Evolutionary conservation across 257 asterid genomes (phyloP).

Genomic region (Gardenia jasminoides): DNA sequence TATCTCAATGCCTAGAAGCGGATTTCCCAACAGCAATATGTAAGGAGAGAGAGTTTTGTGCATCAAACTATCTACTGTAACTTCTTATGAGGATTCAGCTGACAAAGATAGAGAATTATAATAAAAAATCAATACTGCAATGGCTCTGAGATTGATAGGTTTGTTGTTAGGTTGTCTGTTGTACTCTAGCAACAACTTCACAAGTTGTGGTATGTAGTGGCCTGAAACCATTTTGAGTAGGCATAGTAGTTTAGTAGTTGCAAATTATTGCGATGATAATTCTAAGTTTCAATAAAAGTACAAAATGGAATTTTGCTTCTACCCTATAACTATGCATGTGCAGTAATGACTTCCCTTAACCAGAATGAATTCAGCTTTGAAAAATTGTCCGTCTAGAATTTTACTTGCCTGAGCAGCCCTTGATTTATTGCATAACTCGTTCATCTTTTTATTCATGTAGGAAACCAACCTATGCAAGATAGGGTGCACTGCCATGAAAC

Average conservation of each 20-base stretch:
- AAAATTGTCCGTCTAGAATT: not conserved
- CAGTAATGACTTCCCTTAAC: too few relatives aligned
- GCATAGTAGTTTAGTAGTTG: not conserved
- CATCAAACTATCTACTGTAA: not conserved
- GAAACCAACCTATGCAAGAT: not conserved
- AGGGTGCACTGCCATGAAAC: not conserved
- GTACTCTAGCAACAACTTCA: conserved; percentile 26
- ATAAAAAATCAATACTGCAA: conserved; percentile 18
- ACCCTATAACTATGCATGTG: too few relatives aligned
- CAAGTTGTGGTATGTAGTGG: conserved; percentile 30
- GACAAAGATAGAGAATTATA: not conserved
- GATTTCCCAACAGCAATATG: conserved; percentile 27
- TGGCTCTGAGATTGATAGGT: conserved; percentile 30
- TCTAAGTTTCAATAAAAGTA: too few relatives aligned
- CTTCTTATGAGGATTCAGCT: not conserved
- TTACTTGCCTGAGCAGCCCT: not conserved
- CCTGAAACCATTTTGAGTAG: conserved; percentile 15
- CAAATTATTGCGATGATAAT: not conserved
- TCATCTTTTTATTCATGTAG: not conserved
- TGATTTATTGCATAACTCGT: too few relatives aligned
- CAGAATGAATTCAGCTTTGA: too few relatives aligned
- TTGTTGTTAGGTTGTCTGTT: conserved; percentile 15
- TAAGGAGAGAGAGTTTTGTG: not conserved
- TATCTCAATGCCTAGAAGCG: conserved; percentile 23
- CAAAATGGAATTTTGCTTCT: too few relatives aligned